These are phyloP conservation scores for Candida sphagnicola DNA, from an alignment of 805 yeast genomes.

Conservation along the genomic window DNA sequence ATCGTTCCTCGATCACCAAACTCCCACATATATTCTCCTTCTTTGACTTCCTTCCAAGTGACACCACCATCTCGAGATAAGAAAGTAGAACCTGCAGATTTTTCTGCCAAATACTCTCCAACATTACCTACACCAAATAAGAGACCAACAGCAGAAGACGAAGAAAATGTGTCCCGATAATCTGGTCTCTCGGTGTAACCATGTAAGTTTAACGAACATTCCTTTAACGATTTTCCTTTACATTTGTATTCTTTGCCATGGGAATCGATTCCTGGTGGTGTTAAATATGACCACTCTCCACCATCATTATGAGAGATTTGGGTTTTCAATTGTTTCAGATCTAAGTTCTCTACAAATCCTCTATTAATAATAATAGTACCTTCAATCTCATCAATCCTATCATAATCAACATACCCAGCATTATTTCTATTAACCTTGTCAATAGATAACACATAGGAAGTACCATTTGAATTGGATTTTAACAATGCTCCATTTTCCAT, in stretches of 20 bases:
- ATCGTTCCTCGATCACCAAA: conserved; percentile 94
- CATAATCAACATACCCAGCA: conserved; percentile 83
- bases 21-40: conserved; percentile 87
- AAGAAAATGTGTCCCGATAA: conserved; percentile 78
- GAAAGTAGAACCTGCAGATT: conserved; percentile 56
- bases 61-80: conserved; percentile 88
- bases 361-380: conserved; percentile 74
- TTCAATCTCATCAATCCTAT: conserved; percentile 75
- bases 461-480: conserved; percentile 90
- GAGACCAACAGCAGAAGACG: conserved; percentile 86
- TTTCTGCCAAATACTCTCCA: conserved; percentile 55
- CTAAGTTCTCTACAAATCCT: conserved; percentile 23
- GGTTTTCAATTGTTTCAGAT: conserved; percentile 58
- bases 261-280: conserved; percentile 67
- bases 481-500: conserved; percentile 73
- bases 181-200: conserved; percentile 88
- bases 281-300: conserved; percentile 71
- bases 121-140: conserved; percentile 93
- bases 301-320: conserved; percentile 88
- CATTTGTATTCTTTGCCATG: conserved; percentile 57
- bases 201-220: conserved; percentile 81
- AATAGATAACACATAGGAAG: conserved; percentile 69
- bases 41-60: conserved; percentile 75
- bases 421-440: conserved; percentile 70
- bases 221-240: conserved; percentile 41